Evolutionary conservation across 768 basidiomycete species (phyloP).

Genomic region (Porpolomopsis calyptriformis): DNA sequence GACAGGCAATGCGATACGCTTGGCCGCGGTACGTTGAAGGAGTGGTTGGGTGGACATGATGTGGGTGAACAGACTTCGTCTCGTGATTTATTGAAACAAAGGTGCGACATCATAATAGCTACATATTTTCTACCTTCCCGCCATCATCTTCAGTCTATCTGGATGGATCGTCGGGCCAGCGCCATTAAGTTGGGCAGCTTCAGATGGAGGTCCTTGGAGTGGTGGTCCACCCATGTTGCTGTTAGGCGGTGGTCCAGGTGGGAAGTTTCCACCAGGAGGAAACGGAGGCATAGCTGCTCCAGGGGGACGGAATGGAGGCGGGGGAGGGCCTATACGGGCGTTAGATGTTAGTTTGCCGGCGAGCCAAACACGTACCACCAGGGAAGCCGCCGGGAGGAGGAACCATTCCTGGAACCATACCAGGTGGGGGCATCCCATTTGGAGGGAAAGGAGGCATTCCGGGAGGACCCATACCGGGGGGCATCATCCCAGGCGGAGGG

Average conservation of each 20-base stretch:
- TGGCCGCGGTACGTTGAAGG: conserved; percentile 86
- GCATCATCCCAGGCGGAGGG: conserved; percentile 42
- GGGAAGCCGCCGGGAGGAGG: conserved; percentile 30
- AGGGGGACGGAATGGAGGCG: neutral
- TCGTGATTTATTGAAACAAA: neutral
- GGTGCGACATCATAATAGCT: neutral
- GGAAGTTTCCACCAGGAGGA: conserved; percentile 39
- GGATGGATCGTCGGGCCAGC: conserved; percentile 68
- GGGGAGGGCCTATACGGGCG: neutral
- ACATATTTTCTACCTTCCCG: conserved; percentile 7
- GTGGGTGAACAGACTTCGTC: conserved; percentile 4
- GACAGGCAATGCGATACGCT: conserved; percentile 94
- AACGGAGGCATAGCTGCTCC: conserved; percentile 44
- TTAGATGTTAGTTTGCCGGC: neutral
- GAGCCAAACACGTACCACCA: conserved; percentile 27
- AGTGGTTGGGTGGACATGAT: conserved; percentile 95
- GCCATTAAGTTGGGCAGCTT: conserved; percentile 18
- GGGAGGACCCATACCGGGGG: conserved; percentile 41
- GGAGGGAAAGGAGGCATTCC: conserved; percentile 71
- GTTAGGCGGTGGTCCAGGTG: conserved; percentile 23
- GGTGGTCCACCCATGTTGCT: conserved; percentile 27
- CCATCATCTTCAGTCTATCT: conserved; percentile 77
- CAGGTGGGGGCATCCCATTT: conserved; percentile 39
- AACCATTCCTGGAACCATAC: conserved; percentile 32
- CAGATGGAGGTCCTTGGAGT: conserved; percentile 21